phyloP scores from a whole-genome alignment of 306 rosid genomes.

The Prunus mongolica region DNA sequence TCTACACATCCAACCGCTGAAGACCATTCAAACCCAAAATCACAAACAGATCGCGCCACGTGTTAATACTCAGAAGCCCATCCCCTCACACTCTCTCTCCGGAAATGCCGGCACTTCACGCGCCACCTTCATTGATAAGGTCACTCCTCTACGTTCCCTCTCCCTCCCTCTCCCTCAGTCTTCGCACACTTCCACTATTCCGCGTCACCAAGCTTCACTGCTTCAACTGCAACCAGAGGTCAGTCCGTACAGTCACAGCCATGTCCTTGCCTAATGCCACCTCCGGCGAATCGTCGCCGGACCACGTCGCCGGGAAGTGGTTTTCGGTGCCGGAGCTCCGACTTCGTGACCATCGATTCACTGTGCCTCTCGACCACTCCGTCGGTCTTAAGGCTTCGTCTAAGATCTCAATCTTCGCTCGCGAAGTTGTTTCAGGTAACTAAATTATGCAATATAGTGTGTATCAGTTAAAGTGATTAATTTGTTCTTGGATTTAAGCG shows the following conservation, averaged over 20 bases:
- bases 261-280: conserved; percentile 32
- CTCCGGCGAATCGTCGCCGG: conserved; percentile 27
- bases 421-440: conserved; percentile 86
- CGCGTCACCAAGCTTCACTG: conserved; percentile 12
- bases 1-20: background rate
- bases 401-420: conserved; percentile 76
- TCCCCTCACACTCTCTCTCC: background rate
- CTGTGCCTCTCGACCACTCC: conserved; percentile 69
- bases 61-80: background rate
- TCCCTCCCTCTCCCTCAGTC: background rate
- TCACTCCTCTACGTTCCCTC: conserved; percentile 14
- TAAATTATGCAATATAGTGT: background rate
- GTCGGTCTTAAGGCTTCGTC: conserved; percentile 33
- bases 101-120: conserved; percentile 29
- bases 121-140: conserved; percentile 28
- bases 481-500: background rate
- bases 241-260: background rate
- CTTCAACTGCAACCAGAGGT: conserved; percentile 23
- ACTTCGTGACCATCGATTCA: conserved; percentile 75
- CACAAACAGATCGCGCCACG: background rate
- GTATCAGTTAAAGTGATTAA: background rate
- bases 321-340: conserved; percentile 79
- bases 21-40: background rate
- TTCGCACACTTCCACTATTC: conserved; percentile 13
- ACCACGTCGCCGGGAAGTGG: conserved; percentile 68